Evolutionary conservation across 331 rosid species (phyloP).

Genomic region (Acacia pycnantha): DNA sequence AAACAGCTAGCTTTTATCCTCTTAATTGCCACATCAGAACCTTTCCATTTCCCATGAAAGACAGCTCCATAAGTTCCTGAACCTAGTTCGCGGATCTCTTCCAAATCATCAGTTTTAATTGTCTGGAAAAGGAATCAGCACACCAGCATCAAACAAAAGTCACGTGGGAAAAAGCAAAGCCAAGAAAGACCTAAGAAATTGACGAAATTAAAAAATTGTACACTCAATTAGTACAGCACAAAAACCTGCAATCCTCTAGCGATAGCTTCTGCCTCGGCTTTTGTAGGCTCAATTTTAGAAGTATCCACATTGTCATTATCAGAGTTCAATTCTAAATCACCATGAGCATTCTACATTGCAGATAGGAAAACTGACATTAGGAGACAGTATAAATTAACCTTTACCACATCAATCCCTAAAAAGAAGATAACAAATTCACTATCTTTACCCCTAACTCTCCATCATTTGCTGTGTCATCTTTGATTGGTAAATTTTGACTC

Average conservation of each 20-base stretch:
- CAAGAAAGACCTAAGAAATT: slow-evolving; percentile 19
- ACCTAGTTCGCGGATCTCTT: slow-evolving; percentile 95
- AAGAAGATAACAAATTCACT: slow-evolving; percentile 24
- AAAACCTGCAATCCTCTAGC: slow-evolving; percentile 92
- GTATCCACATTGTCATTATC: slow-evolving; percentile 61
- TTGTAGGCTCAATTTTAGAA: slow-evolving; percentile 85
- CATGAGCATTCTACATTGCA: slow-evolving; percentile 60
- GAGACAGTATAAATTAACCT: slow-evolving; percentile 19
- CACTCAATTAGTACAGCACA: slow-evolving; percentile 26
- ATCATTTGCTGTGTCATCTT: slow-evolving; percentile 56
- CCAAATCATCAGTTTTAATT: slow-evolving; percentile 89
- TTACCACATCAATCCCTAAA: slow-evolving; percentile 6
- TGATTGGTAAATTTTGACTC: slow-evolving; percentile 29
- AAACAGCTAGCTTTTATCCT: slow-evolving; percentile 98
- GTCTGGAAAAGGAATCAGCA: slow-evolving; percentile 54
- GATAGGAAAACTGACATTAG: slow-evolving; percentile 29
- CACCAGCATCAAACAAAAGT: slow-evolving; percentile 28
- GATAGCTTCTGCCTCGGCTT: slow-evolving; percentile 95
- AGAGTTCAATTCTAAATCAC: slow-evolving; percentile 62
- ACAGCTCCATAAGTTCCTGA: slow-evolving; percentile 98
- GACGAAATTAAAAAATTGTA: slow-evolving; percentile 11
- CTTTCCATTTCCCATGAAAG: slow-evolving; percentile 98
- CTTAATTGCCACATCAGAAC: slow-evolving; percentile 96
- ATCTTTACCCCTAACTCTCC: slow-evolving; percentile 62
- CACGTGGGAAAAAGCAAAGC: slow-evolving; percentile 21